Conservation (phyloP, 345 rosid genomes). For the Citrus reticulata region DNA sequence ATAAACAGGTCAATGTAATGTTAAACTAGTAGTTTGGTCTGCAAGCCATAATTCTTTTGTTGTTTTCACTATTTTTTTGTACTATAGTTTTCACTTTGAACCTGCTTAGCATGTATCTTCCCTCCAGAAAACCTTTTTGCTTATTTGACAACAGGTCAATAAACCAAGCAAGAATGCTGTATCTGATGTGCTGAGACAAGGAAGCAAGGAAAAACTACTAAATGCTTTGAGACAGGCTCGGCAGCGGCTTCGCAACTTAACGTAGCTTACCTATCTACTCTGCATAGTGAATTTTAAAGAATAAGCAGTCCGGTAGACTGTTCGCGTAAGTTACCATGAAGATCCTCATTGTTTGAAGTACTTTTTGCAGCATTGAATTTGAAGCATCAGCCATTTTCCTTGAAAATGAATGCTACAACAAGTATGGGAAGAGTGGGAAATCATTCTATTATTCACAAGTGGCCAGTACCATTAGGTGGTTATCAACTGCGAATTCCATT, state of each 20-base stretch:
- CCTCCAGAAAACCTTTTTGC: background rate
- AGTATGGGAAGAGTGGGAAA: slow-evolving; percentile 82
- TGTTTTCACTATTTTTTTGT: background rate
- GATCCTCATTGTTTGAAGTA: background rate
- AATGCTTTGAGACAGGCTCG: slow-evolving; percentile 54
- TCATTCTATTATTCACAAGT: slow-evolving; percentile 82
- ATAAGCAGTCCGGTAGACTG: background rate
- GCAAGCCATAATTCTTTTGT: background rate
- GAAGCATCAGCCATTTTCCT: slow-evolving; percentile 50
- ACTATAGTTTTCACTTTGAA: background rate
- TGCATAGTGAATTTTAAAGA: background rate
- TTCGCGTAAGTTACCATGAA: background rate
- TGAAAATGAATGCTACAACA: slow-evolving; percentile 74
- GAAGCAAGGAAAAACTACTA: slow-evolving; percentile 65
- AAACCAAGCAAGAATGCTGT: slow-evolving; percentile 62
- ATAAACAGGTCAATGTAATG: slow-evolving; percentile 50
- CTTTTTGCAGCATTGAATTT: slow-evolving; percentile 51
- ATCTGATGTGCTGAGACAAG: slow-evolving; percentile 58
- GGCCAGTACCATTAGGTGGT: slow-evolving; percentile 80
- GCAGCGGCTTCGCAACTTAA: slow-evolving; percentile 44
- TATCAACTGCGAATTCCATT: slow-evolving; percentile 44
- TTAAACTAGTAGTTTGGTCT: background rate
- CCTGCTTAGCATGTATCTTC: background rate
- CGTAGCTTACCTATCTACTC: slow-evolving; percentile 20
- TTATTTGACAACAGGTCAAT: slow-evolving; percentile 39